Evolutionary conservation across 345 rosid genomes (phyloP).

Genomic region (Combretum micranthum): DNA sequence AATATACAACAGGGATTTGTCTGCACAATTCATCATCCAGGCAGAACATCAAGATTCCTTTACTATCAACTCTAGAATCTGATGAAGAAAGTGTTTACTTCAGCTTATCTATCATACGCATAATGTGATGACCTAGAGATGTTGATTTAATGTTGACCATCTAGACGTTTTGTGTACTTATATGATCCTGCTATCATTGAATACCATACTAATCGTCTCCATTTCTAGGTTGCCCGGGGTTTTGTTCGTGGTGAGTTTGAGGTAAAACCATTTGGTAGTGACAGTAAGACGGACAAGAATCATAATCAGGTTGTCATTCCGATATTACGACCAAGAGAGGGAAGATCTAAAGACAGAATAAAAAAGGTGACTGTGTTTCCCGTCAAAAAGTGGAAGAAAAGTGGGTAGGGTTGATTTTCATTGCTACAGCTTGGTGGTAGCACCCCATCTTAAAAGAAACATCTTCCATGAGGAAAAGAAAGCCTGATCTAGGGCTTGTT

Average conservation of each 20-base stretch:
- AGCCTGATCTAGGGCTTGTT: no score
- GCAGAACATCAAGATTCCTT: no score
- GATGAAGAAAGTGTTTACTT: no score
- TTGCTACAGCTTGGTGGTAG: no score
- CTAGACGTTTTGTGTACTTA: background rate
- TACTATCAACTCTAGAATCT: no score
- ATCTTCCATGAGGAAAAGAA: no score
- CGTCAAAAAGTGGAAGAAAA: conserved; percentile 46
- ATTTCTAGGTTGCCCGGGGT: conserved; percentile 72
- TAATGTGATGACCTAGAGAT: no score
- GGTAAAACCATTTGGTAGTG: conserved; percentile 65
- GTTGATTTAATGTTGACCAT: background rate
- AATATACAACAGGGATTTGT: no score
- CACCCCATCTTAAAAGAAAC: no score
- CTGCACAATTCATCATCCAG: no score
- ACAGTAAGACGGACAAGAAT: conserved; percentile 41
- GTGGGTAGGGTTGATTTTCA: conserved; percentile 9
- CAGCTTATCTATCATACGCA: no score
- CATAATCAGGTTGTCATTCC: conserved; percentile 58
- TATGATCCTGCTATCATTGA: background rate
- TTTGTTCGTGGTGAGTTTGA: conserved; percentile 76
- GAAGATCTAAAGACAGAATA: conserved; percentile 41
- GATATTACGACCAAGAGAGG: conserved; percentile 46
- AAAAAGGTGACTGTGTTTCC: conserved; percentile 74
- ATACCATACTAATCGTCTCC: background rate